phyloP scores from a whole-genome alignment of 805 yeast species.

The Yarrowia sp. region DNA sequence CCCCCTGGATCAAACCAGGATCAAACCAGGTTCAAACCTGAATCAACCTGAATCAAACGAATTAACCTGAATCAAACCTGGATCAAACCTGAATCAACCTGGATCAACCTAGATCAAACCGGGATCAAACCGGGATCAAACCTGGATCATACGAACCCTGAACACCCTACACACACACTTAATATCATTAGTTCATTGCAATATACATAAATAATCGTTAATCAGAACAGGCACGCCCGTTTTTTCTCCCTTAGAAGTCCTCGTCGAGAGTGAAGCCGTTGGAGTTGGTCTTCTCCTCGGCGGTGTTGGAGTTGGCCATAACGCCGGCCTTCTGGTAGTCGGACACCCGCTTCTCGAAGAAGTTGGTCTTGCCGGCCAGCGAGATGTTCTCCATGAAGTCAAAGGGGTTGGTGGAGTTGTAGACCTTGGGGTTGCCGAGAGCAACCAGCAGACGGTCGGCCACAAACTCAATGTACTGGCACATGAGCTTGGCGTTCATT shows the following conservation, averaged over 20 bases:
- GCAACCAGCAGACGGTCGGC: slow-evolving; percentile 94
- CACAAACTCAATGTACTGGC: slow-evolving; percentile 95
- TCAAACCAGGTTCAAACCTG: too few relatives aligned
- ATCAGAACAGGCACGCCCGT: neutral
- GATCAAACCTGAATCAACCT: too few relatives aligned
- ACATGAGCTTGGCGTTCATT: slow-evolving; percentile 91
- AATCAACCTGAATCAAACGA: too few relatives aligned
- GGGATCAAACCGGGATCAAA: too few relatives aligned
- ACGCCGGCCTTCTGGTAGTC: slow-evolving; percentile 99
- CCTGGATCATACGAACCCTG: too few relatives aligned
- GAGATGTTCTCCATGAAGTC: slow-evolving; percentile 99
- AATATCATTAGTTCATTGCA: slow-evolving; percentile 17
- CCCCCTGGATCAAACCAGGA: too few relatives aligned
- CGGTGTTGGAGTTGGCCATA: slow-evolving; percentile 58
- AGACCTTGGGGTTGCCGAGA: slow-evolving; percentile 85
- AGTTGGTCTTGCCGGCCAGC: slow-evolving; percentile 96
- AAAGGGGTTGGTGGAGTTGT: slow-evolving; percentile 88
- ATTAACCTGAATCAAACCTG: too few relatives aligned
- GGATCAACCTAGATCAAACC: too few relatives aligned
- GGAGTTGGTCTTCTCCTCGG: slow-evolving; percentile 37
- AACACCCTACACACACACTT: neutral
- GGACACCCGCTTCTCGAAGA: slow-evolving; percentile 97
- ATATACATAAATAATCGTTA: slow-evolving; percentile 25
- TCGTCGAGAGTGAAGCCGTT: slow-evolving; percentile 83
- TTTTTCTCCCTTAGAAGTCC: slow-evolving; percentile 63